Conservation (phyloP, 1,284 basidiomycete species). For the Apiotrichum sp. region DNA sequence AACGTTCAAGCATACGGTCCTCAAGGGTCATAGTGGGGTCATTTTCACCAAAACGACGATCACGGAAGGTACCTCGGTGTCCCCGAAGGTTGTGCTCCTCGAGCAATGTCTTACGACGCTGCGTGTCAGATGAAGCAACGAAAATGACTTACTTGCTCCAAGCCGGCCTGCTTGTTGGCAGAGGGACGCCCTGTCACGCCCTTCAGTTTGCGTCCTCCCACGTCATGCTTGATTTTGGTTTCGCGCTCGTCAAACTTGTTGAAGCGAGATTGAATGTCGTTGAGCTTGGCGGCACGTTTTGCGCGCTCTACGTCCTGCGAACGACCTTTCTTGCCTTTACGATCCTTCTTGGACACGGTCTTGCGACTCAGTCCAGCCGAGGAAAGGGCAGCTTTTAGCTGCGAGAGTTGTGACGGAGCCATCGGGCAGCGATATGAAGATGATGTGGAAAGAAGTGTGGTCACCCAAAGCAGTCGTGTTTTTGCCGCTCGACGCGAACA, state of each 20-base stretch:
- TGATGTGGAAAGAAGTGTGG: neutral
- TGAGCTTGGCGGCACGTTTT: constrained; percentile 70
- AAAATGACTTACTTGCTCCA: constrained; percentile 66
- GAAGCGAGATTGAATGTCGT: constrained; percentile 73
- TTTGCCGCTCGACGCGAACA: too few species aligned
- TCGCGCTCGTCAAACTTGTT: constrained; percentile 93
- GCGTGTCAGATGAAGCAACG: neutral
- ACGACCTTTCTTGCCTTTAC: constrained; percentile 57
- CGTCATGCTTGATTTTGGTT: constrained; percentile 82
- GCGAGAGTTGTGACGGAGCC: constrained; percentile 65
- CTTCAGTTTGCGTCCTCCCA: constrained; percentile 77
- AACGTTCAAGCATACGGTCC: constrained; percentile 95
- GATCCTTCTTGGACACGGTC: constrained; percentile 36
- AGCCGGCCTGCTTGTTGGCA: constrained; percentile 76
- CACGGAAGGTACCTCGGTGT: constrained; percentile 80
- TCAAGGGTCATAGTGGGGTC: constrained; percentile 84
- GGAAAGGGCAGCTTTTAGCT: constrained; percentile 76
- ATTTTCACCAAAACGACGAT: constrained; percentile 93
- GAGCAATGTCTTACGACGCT: constrained; percentile 80
- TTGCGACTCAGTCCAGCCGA: constrained; percentile 66
- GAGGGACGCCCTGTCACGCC: constrained; percentile 78
- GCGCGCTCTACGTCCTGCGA: constrained; percentile 67
- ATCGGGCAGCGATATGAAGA: constrained; percentile 19
- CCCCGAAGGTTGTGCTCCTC: constrained; percentile 71
- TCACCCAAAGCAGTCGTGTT: too few species aligned